phyloP scores from a whole-genome alignment of 139 green algal genomes.

The Coelastrella sp. region DNA sequence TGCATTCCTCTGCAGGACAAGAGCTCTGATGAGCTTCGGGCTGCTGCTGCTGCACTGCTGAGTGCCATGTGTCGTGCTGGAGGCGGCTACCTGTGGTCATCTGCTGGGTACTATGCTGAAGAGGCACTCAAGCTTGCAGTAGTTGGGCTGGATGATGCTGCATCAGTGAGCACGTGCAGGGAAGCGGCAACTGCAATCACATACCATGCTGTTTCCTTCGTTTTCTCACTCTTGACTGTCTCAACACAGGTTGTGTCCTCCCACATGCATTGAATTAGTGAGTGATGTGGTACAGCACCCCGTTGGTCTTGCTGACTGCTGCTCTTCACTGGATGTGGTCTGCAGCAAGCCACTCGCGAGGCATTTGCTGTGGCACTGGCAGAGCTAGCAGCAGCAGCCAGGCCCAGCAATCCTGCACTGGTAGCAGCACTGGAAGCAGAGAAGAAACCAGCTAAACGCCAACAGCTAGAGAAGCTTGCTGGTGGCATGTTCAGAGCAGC shows the following conservation, averaged over 20 bases:
- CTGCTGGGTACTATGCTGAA: conserved; percentile 63
- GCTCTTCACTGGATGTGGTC: not conserved
- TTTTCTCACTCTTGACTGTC: not conserved
- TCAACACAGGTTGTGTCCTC: too few species aligned
- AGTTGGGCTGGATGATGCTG: conserved; percentile 55
- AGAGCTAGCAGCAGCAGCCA: conserved; percentile 63
- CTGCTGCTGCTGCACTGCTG: conserved; percentile 44
- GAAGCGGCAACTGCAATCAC: not conserved
- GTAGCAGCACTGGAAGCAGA: conserved; percentile 53
- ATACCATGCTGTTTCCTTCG: not conserved
- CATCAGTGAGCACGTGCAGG: not conserved
- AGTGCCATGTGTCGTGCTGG: conserved; percentile 65
- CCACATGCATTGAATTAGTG: too few species aligned
- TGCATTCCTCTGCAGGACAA: conserved; percentile 44
- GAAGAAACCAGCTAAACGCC: conserved; percentile 66
- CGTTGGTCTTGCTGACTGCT: not conserved
- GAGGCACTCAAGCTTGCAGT: conserved; percentile 61
- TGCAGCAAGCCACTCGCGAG: conserved; percentile 60
- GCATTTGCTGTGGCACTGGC: conserved; percentile 70
- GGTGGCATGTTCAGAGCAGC: conserved; percentile 51
- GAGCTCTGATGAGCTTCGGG: conserved; percentile 22
- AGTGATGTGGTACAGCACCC: too few species aligned
- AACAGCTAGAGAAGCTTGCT: conserved; percentile 63
- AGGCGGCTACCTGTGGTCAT: conserved; percentile 71
- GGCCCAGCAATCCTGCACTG: conserved; percentile 25